phyloP scores from a whole-genome alignment of 2,329 filamentous ascomycete genomes.

The Pseudogymnoascus sp. region DNA sequence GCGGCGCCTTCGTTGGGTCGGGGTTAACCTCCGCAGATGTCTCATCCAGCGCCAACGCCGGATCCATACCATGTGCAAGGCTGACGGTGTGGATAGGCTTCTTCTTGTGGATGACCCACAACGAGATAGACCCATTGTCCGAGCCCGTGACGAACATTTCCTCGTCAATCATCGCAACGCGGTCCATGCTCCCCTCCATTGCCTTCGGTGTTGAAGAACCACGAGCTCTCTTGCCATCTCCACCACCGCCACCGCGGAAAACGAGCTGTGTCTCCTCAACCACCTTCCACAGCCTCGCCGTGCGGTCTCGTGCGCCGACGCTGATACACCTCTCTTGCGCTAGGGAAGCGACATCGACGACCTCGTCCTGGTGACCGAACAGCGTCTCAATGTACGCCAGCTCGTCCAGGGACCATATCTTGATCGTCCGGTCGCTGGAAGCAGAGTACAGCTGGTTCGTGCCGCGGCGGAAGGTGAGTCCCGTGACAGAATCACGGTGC shows the following conservation, averaged over 20 bases:
- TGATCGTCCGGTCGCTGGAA: constrained; percentile 86
- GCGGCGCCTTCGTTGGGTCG: constrained; percentile 49
- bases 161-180: constrained; percentile 81
- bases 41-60: constrained; percentile 57
- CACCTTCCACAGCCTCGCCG: constrained; percentile 91
- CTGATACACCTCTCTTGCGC: constrained; percentile 83
- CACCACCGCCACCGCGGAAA: constrained; percentile 73
- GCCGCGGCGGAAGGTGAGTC: constrained; percentile 74
- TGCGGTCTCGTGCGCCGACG: constrained; percentile 84
- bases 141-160: constrained; percentile 87
- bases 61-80: constrained; percentile 78
- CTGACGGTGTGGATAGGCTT: constrained; percentile 78
- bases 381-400: constrained; percentile 91
- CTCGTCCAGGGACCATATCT: constrained; percentile 89
- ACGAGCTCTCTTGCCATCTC: constrained; percentile 41
- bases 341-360: constrained; percentile 75
- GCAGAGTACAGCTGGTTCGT: constrained; percentile 90
- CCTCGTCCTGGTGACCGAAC: constrained; percentile 90
- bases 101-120: constrained; percentile 92
- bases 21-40: constrained; percentile 66
- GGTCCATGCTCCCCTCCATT: constrained; percentile 80
- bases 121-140: constrained; percentile 77
- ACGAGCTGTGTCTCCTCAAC: constrained; percentile 92
- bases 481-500: constrained; percentile 80
- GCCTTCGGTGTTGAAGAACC: constrained; percentile 41